A percentile compares a stretch with the other conserved stretches of the same genome.
Evolutionary conservation across 2,329 filamentous ascomycete species (phyloP).

Genomic region (Passalora sequoiae): DNA sequence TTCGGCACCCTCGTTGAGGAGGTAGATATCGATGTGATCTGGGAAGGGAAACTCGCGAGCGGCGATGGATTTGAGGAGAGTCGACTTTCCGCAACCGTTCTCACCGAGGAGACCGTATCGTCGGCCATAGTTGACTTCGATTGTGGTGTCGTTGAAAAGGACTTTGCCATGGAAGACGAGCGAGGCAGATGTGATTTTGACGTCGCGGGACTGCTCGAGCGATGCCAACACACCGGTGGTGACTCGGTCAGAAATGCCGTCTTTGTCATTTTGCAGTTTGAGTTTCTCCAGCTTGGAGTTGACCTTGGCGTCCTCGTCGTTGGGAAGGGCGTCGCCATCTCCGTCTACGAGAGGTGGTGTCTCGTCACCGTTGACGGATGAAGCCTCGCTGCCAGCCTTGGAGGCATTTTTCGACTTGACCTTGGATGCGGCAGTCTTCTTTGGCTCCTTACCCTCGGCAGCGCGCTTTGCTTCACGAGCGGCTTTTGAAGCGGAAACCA

Average conservation of each 20-base stretch:
- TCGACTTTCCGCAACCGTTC: conserved; percentile 99
- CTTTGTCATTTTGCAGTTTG: conserved; percentile 87
- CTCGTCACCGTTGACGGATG: conserved; percentile 67
- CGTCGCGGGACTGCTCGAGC: conserved; percentile 77
- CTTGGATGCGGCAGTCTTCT: conserved; percentile 70
- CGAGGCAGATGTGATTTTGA: conserved; percentile 91
- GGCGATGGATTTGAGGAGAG: conserved; percentile 90
- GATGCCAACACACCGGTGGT: conserved; percentile 95
- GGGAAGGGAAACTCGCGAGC: conserved; percentile 93
- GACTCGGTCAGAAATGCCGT: conserved; percentile 93
- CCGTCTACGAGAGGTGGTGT: conserved; percentile 57
- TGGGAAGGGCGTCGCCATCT: conserved; percentile 43
- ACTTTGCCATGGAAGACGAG: conserved; percentile 98
- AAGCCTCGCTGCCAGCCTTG: conserved; percentile 58
- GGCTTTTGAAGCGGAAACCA: conserved; percentile 66
- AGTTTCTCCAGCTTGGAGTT: conserved; percentile 80
- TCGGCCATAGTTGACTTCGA: conserved; percentile 88
- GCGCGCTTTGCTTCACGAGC: conserved; percentile 62
- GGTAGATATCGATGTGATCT: conserved; percentile 95
- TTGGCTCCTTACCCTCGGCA: conserved; percentile 65
- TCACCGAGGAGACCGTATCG: conserved; percentile 94
- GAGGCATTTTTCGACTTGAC: conserved; percentile 60
- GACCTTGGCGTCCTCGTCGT: conserved; percentile 50
- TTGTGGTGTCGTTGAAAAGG: conserved; percentile 84
- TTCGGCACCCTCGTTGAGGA: conserved; percentile 93